Conservation (phyloP, 1,284 basidiomycete genomes). For the Irpex rosettiformis region DNA sequence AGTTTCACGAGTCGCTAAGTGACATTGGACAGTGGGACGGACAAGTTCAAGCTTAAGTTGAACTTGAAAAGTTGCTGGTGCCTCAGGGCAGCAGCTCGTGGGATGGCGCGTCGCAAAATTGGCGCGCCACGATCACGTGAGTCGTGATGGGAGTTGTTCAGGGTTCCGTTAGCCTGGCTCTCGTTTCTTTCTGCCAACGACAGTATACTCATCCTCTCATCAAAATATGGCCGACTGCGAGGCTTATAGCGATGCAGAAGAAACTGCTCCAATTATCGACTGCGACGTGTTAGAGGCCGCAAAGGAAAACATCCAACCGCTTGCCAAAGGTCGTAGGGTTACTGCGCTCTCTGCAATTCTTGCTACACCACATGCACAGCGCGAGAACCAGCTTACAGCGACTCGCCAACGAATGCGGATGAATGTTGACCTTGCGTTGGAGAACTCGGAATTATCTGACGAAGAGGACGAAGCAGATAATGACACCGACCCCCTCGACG, state of each 20-base stretch:
- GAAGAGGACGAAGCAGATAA: constrained; percentile 45
- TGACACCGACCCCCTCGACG: constrained; percentile 46
- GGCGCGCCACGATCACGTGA: no score
- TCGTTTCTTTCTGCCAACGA: no score
- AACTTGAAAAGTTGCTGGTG: no score
- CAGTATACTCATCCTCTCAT: not conserved
- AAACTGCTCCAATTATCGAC: constrained; percentile 51
- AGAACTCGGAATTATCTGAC: not conserved
- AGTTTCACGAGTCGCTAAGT: no score
- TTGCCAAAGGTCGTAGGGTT: constrained; percentile 69
- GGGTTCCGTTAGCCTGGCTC: no score
- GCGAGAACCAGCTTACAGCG: constrained; percentile 61
- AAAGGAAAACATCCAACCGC: constrained; percentile 80
- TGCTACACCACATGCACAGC: constrained; percentile 68
- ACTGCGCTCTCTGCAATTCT: constrained; percentile 70
- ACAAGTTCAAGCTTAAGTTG: no score
- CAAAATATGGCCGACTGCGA: not conserved
- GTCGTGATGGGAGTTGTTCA: no score
- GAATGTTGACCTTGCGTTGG: constrained; percentile 49
- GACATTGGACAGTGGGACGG: no score
- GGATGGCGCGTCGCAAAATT: no score
- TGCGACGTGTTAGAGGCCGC: constrained; percentile 77
- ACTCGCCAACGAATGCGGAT: constrained; percentile 56
- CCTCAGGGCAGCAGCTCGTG: no score
- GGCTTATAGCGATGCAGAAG: constrained; percentile 11